phyloP scores from a whole-genome alignment of 2,329 filamentous ascomycete genomes.

The Ambrosiella beaveri region DNA sequence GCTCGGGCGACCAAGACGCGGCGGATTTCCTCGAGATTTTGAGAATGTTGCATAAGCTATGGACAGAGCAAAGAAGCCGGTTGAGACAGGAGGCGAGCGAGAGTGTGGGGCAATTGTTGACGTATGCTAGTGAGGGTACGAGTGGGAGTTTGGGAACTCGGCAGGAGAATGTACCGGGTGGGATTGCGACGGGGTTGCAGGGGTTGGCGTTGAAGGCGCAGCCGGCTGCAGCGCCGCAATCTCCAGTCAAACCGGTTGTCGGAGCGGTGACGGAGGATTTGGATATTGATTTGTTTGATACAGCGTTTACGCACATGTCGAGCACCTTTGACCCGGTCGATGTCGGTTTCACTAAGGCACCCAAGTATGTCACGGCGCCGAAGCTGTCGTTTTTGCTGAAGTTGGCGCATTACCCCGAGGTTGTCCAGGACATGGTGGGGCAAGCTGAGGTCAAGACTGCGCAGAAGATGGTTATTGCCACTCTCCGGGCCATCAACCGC shows the following conservation, averaged over 20 bases:
- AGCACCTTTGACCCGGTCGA: conserved; percentile 62
- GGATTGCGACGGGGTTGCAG: no score
- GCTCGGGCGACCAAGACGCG: conserved; percentile 29
- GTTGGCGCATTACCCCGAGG: conserved; percentile 50
- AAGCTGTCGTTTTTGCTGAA: conserved; percentile 71
- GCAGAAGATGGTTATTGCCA: conserved; percentile 62
- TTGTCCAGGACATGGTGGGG: conserved; percentile 77
- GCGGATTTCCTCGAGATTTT: conserved; percentile 63
- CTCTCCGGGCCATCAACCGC: conserved; percentile 53
- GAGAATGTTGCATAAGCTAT: conserved; percentile 56
- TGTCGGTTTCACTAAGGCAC: conserved; percentile 64
- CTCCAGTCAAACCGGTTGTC: not conserved
- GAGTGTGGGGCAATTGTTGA: conserved; percentile 61
- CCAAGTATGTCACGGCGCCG: conserved; percentile 79
- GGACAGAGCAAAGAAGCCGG: conserved; percentile 68
- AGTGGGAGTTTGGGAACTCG: conserved; percentile 3
- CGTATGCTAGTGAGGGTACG: conserved; percentile 70
- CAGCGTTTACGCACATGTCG: conserved; percentile 67
- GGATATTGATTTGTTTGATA: conserved; percentile 80
- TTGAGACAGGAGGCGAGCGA: conserved; percentile 72
- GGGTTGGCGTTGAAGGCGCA: no score
- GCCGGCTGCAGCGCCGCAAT: no score
- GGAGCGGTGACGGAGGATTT: conserved; percentile 43
- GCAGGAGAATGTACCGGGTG: not conserved
- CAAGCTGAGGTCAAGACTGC: conserved; percentile 57